Evolutionary conservation across 805 yeast species (phyloP), one percentile per base, ranked within the genome.

Genomic region (Schwanniomyces vanrijiae): DNA sequence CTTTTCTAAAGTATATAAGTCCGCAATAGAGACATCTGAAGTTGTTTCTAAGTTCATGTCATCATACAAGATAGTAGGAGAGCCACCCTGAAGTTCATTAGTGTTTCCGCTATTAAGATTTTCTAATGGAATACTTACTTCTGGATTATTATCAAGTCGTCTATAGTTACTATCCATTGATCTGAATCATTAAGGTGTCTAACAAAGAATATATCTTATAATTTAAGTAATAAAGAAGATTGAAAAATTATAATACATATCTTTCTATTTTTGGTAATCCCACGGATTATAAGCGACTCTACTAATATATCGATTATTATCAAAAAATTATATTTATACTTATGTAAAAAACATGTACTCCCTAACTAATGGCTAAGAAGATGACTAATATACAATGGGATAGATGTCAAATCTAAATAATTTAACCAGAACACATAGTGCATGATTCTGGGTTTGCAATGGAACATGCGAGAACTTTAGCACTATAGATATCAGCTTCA

Each of bases 371-470:
- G 3, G 16, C 39, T 37, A 37, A 20, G 38, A 18, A 35, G 37
- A 29, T 11, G n/a, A 37, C 39, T 37, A 37, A 37, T 37, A 20
- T 37, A 38, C 18, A 42, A 40, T n/a, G n/a, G 38, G 35, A 20
- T 40, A 28, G 43, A 40, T 21, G 11, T 25, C 14, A 43, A 37
- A 21, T 35, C 40, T 43, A 44, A 33, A 37, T 20, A 34, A 37
- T 31, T 69, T 73, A 94, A 76, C 98, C 98, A 50, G 98, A 92
- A 77, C 99, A 94, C 98, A 94, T 94, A 64, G 92, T 92, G 74
- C 99, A 92, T 43, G 98, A 83, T 74, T 89, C 98, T 49, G 97
- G 97, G 75, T 94, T 92, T 68, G 88, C 84, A 67, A 94, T 90
- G 47, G 97, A 96, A 77, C 99, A 92, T 29, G 97, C 97, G 71